A percentile compares a stretch with the other conserved stretches of the same genome.
Evolutionary conservation across 768 basidiomycete species (phyloP).

Genomic region (Suillus spraguei): DNA sequence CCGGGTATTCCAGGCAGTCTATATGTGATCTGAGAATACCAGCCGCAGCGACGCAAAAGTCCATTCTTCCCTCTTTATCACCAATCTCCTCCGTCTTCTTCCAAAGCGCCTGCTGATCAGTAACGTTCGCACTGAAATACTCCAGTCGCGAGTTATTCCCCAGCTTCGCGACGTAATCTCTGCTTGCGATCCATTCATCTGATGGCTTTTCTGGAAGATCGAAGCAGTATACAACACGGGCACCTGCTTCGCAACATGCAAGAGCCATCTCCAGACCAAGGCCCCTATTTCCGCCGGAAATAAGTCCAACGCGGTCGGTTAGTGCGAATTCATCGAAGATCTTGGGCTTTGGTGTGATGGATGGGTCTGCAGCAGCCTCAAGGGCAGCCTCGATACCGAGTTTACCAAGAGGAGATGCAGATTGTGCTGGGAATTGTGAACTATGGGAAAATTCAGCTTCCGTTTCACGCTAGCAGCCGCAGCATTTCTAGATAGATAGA

Average conservation of each 20-base stretch:
- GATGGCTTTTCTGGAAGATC: slow-evolving; percentile 61
- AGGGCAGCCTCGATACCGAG: slow-evolving; percentile 66
- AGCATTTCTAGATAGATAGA: neutral
- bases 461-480: neutral
- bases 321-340: slow-evolving; percentile 64
- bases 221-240: slow-evolving; percentile 67
- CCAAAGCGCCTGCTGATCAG: slow-evolving; percentile 64
- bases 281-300: slow-evolving; percentile 67
- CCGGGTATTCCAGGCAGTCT: slow-evolving; percentile 69
- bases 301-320: slow-evolving; percentile 57
- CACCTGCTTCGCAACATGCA: slow-evolving; percentile 72
- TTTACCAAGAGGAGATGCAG: slow-evolving; percentile 57
- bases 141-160: slow-evolving; percentile 48
- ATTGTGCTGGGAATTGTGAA: slow-evolving; percentile 35
- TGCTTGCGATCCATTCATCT: slow-evolving; percentile 56
- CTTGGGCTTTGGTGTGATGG: slow-evolving; percentile 42
- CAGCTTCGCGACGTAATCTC: slow-evolving; percentile 51
- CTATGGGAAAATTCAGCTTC: neutral
- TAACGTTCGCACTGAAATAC: slow-evolving; percentile 68
- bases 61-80: slow-evolving; percentile 68
- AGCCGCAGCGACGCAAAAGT: slow-evolving; percentile 78
- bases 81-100: slow-evolving; percentile 59
- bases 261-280: slow-evolving; percentile 86
- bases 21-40: slow-evolving; percentile 64
- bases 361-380: slow-evolving; percentile 39